Base-by-base conservation (phyloP, 208 protist genomes). In the Leishmania martiniquensis region DNA sequence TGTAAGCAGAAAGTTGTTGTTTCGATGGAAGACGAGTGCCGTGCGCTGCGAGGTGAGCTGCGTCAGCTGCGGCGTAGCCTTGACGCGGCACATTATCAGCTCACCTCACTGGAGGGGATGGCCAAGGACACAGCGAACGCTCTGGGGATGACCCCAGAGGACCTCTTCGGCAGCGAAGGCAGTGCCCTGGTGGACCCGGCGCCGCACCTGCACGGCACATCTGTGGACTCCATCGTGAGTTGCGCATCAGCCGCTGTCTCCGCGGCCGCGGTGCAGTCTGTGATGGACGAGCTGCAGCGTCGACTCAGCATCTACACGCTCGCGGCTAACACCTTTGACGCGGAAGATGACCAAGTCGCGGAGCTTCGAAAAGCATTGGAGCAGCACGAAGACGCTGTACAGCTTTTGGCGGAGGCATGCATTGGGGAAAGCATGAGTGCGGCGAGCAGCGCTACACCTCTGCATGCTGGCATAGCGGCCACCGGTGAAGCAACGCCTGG, bases 211-310 rank as follows among this genome's bases (percentile, higher is more conserved):
- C 62, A 62, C 32, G 62, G 74, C 15, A 39, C 52, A 20, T 76
- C 68, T 45, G 37, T 71, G 1, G 39, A 68, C 32, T 62, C 57
- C 4, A 67, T 45, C 60, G 54, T 51, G 15, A 72, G 39, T 44
- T 44, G 2, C 15, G 68, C 29, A 17, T 10, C 42, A 15, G 57
- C 37, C 69, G 67, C 44, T 45, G 66, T 45, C n/a, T 66, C 70
- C 37, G 55, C 72, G 34, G 25, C 20, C 7, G 73, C 84, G 17
- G 83, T 89, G 44, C 77, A 78, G 63, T 45, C 70, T 47, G 83
- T 89, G 13, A 49, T 91, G 39, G 82, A 87, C 51, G 80, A 77
- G 63, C 74, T 91, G n/a, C 80, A 88, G 17, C 80, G 83, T n/a
- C 72, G 83, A 39, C 76, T 87, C 12, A 75, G 80, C 78, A 57